Base-by-base conservation (phyloP, 306 rosid species). In the Prunus salicina region DNA sequence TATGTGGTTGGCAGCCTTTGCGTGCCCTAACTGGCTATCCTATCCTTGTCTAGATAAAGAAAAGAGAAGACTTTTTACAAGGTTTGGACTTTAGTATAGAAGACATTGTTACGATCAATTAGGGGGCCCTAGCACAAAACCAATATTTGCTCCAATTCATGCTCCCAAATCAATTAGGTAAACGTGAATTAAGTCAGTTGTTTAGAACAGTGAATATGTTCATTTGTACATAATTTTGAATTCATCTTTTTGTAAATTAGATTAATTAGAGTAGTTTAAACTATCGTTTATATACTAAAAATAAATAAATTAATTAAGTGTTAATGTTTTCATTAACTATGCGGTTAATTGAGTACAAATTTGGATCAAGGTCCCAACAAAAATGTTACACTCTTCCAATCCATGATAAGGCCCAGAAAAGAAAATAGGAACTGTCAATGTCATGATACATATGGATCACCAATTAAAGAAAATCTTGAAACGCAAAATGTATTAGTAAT, bases 101-200 rank as follows among this genome's bases (percentile, higher is more conserved):
- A 38, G 0, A 6, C 43, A 6, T 20, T 10, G 28, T 51, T 16
- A 51, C 56, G 8, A 5, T 52, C 8, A 18, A n/a, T 52, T 52
- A 52, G 22, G 11, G 20, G 22, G 9, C 1, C 57, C 11, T 1
- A 22, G 5, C 43, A 22, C 15, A 20, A 56, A 56, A 56, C 15
- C 62, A 10, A 55, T 55, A 34, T 30, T 27, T 27, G 28, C 28
- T 27, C 28, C 28, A 27, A 30, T 2, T 28, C 2, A 28, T 28
- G 30, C 30, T 0, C 30, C 4, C 32, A 3, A 30, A 30, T 30
- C 32, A 30, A 30, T 32, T 32, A 32, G 1, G 8, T 34, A 34
- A 0, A 34, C 8, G 41, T 34, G 8, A 6, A 1, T 34, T 34
- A 34, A 0, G 0, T 1, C 0, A 34, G 2, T 34, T 34, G 0